Percentiles rank a stretch among this genome's conserved stretches.
Conservation (phyloP, 805 yeast species). For the Candida broadrunensis region DNA sequence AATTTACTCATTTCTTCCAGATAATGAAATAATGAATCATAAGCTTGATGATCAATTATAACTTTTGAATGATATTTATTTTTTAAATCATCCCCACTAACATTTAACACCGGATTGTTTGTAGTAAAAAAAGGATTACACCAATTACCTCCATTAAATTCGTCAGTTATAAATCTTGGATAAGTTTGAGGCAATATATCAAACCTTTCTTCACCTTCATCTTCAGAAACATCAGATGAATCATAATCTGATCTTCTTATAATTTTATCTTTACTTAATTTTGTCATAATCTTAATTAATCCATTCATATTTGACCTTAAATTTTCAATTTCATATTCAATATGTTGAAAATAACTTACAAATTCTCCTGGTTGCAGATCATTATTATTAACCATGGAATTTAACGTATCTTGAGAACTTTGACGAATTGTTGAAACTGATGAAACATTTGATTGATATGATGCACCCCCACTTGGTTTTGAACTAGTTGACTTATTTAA, state of each 20-base stretch:
- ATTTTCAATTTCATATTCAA: constrained; percentile 36
- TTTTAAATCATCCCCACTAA: constrained; percentile 42
- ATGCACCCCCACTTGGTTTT: constrained; percentile 1
- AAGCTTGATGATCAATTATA: constrained; percentile 49
- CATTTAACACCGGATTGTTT: constrained; percentile 32
- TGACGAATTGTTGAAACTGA: constrained; percentile 15
- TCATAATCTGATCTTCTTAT: constrained; percentile 34
- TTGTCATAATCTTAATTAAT: constrained; percentile 26
- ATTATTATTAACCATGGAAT: constrained; percentile 3
- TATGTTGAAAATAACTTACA: constrained; percentile 31
- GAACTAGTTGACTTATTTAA: constrained; percentile 18
- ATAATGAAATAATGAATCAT: constrained; percentile 31
- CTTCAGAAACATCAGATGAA: constrained; percentile 35
- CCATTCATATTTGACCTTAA: constrained; percentile 30
- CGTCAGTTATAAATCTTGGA: constrained; percentile 65
- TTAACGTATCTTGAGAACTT: constrained; percentile 5
- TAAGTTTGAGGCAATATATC: constrained; percentile 58
- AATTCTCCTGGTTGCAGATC: constrained; percentile 6
- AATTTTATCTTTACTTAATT: constrained; percentile 30
- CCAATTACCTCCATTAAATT: constrained; percentile 80
- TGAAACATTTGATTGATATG: constrained; percentile 10
- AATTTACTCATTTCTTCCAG: constrained; percentile 36
- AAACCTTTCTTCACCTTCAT: constrained; percentile 31
- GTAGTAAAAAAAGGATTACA: constrained; percentile 60
- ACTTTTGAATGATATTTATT: constrained; percentile 41